Evolutionary conservation across 345 rosid genomes (phyloP), one percentile per base, ranked within the genome.

Genomic region (Syzygium grande): DNA sequence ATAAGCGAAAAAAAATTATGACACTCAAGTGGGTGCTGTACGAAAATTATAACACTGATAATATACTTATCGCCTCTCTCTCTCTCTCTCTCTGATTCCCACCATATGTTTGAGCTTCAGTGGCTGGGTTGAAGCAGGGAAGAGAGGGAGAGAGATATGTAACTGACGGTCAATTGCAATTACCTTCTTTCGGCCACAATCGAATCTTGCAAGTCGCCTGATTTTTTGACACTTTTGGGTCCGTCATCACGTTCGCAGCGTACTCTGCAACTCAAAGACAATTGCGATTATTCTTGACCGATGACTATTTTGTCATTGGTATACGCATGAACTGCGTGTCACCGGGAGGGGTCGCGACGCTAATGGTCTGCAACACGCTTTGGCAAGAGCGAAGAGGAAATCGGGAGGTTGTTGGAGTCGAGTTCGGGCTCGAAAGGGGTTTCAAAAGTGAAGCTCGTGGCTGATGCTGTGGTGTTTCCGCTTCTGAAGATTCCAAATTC

Each of bases 401-500:
- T 85, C 2, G 91, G 92, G 85, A 89, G 65, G 54, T 16, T 56
- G 1, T 89, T 34, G n/a, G 91, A 85, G 85, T 6, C 73, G 15
- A 43, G 25, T 2, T 84, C n/a, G 77, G 10, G 56, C 84, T 46
- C 92, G 89, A 87, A 90, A 68, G 92, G 93, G 15, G 87, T 84
- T 58, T 16, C 91, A 85, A 89, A 84, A 55, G 65, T 61, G n/a
- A 85, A 25, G 43, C 88, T 92, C 51, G 86, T 89, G 86, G 95
- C 93, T 1, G 91, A 92, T 58, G 92, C 92, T 19, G 93, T 89
- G 53, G 15, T 93, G 89, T 93, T 93, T 87, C 90, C 91, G 92
- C 92, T 2, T 85, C 89, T 30, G 79, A 78, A 2, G 93, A 92
- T 7, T 90, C 93, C 10, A 86, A 88, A 73, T 85, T 92, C 4